These are phyloP conservation scores for Paracoccidioides lutzii DNA, from an alignment of 2,329 filamentous ascomycete species.

Conservation along the genomic window DNA sequence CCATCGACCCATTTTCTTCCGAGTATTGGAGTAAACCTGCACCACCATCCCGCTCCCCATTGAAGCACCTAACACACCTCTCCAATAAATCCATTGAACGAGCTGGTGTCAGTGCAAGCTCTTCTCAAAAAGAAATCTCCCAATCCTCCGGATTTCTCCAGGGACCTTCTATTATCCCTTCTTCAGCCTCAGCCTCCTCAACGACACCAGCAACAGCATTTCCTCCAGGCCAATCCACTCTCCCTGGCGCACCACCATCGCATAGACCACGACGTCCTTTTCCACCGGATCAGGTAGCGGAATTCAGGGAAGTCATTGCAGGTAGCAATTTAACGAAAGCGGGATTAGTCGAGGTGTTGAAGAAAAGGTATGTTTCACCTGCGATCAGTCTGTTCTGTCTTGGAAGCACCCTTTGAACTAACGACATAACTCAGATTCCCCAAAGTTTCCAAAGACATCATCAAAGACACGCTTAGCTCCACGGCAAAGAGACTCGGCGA, in stretches of 20 bases:
- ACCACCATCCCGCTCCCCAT: conserved; percentile 13
- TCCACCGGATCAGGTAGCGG: conserved; percentile 46
- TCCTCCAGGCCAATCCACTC: neutral
- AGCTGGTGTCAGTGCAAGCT: conserved; percentile 4
- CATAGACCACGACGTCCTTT: conserved; percentile 32
- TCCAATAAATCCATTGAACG: conserved; percentile 11
- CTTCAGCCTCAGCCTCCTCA: neutral
- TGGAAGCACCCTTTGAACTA: neutral
- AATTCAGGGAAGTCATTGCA: conserved; percentile 58
- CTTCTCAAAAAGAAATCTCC: neutral
- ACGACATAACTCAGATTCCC: conserved; percentile 42
- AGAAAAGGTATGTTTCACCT: conserved; percentile 44
- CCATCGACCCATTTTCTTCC: conserved; percentile 76
- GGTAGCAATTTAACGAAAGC: conserved; percentile 61
- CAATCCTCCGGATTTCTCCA: conserved; percentile 9
- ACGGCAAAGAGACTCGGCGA: conserved; percentile 52
- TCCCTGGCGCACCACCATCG: neutral
- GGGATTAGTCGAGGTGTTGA: conserved; percentile 61
- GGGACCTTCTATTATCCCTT: conserved; percentile 13
- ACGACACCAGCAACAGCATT: neutral
- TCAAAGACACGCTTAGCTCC: conserved; percentile 56
- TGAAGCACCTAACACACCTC: conserved; percentile 8
- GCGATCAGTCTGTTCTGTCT: neutral
- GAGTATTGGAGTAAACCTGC: conserved; percentile 55
- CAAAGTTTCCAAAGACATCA: conserved; percentile 54